A percentile compares a stretch with the other conserved stretches of the same genome.
Conservation (phyloP, 257 asterid genomes). For the Craterostigma plantagineum region DNA sequence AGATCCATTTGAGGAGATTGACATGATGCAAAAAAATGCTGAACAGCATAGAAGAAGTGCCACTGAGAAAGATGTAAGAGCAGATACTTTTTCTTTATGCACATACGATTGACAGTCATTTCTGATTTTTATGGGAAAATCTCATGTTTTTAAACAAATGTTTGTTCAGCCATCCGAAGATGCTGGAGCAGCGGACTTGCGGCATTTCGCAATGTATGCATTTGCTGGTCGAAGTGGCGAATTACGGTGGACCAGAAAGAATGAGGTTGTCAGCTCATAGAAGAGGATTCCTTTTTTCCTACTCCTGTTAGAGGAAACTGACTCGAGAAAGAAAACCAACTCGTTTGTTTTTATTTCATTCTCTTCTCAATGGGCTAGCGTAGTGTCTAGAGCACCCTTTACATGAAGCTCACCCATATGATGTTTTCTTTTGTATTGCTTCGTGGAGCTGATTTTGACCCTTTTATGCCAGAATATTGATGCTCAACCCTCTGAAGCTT, state of each 20-base stretch:
- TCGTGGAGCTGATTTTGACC: conserved; percentile 3
- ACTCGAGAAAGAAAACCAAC: too few relatives aligned
- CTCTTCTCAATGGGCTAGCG: too few relatives aligned
- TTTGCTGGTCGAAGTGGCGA: conserved; percentile 86
- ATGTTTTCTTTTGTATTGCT: too few relatives aligned
- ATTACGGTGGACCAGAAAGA: conserved; percentile 74
- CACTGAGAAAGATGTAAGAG: conserved; percentile 77
- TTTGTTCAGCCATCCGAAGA: conserved; percentile 43
- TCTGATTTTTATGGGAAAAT: too few relatives aligned
- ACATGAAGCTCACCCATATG: too few relatives aligned
- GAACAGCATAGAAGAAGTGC: conserved; percentile 98
- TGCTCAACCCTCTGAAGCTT: too few relatives aligned
- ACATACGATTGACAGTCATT: background rate
- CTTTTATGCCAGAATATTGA: too few relatives aligned
- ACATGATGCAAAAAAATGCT: conserved; percentile 52
- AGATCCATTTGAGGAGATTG: conserved; percentile 96
- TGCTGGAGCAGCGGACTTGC: conserved; percentile 60
- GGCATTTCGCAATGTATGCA: conserved; percentile 89
- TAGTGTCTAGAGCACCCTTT: too few relatives aligned
- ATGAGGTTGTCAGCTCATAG: conserved; percentile 35
- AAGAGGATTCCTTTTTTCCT: background rate
- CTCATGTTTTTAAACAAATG: background rate
- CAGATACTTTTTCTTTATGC: conserved; percentile 1
- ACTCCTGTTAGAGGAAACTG: too few relatives aligned
- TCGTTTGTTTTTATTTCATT: too few relatives aligned